phyloP scores from a whole-genome alignment of 2,329 filamentous ascomycete species.

The Raffaelea albimanens region DNA sequence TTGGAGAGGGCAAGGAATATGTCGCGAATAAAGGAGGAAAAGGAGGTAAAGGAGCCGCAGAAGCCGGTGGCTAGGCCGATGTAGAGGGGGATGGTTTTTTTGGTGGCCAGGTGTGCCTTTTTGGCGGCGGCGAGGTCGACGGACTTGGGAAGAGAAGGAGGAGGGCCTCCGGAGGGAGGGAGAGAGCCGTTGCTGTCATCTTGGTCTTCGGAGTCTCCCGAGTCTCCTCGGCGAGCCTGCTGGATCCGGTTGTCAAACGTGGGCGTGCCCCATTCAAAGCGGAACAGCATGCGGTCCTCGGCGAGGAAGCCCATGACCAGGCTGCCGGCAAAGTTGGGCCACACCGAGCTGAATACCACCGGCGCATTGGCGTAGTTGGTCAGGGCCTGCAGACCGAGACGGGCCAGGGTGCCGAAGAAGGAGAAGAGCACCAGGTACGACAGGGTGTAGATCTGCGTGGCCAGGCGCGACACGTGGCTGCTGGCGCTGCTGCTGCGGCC shows the following conservation, averaged over 20 bases:
- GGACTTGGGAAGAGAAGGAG: not conserved
- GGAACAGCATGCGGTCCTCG: conserved; percentile 11
- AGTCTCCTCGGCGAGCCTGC: not conserved
- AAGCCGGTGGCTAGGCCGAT: conserved; percentile 63
- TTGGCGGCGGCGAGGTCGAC: conserved; percentile 26
- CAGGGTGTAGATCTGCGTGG: conserved; percentile 57
- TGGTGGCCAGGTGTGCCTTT: conserved; percentile 52
- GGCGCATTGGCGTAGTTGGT: conserved; percentile 75
- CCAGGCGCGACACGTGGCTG: conserved; percentile 32
- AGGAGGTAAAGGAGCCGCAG: conserved; percentile 62
- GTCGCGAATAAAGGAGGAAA: conserved; percentile 60
- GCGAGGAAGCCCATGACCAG: conserved; percentile 72
- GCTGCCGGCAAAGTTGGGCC: conserved; percentile 79
- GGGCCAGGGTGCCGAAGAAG: conserved; percentile 71
- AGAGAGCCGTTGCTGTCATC: not conserved
- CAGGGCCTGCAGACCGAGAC: conserved; percentile 69
- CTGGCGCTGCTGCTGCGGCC: not conserved
- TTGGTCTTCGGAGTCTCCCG: not conserved
- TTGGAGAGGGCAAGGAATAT: conserved; percentile 56
- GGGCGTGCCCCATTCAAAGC: conserved; percentile 49
- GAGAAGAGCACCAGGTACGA: conserved; percentile 81
- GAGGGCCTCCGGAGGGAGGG: not conserved
- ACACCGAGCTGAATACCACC: conserved; percentile 63
- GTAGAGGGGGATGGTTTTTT: conserved; percentile 51
- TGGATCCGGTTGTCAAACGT: conserved; percentile 11